Conservation (phyloP, 148 eudicot species). For the Fagopyrum tataricum region DNA sequence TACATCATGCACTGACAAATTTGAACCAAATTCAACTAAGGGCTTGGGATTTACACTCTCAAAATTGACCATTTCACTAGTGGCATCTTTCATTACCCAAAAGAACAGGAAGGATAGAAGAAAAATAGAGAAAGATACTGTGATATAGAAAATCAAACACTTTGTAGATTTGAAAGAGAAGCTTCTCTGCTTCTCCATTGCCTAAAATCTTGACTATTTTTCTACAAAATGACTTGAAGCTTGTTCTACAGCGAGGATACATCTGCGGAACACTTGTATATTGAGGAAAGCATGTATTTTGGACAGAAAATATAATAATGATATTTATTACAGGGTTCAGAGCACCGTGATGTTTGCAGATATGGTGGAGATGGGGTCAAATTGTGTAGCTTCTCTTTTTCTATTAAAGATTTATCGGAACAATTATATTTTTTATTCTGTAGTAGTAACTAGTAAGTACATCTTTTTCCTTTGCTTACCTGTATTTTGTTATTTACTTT, state of each 20-base stretch:
- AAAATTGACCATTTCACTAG: conserved; percentile 15
- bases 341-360: background rate
- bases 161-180: conserved; percentile 50
- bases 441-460: background rate
- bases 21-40: conserved; percentile 10
- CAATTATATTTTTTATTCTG: background rate
- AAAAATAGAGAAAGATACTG: conserved; percentile 43
- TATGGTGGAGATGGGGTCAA: background rate
- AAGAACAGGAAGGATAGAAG: conserved; percentile 43
- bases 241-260: background rate
- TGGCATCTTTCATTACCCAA: conserved; percentile 28
- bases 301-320: background rate
- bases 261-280: background rate
- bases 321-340: background rate
- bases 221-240: background rate
- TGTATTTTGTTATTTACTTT: background rate
- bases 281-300: background rate
- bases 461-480: background rate
- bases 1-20: conserved; percentile 1
- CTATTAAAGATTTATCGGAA: background rate
- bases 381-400: background rate
- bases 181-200: conserved; percentile 66
- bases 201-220: background rate
- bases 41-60: conserved; percentile 27
- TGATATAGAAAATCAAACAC: conserved; percentile 43